Conservation (phyloP, 345 rosid species). For the Eucalyptus coolabah region DNA sequence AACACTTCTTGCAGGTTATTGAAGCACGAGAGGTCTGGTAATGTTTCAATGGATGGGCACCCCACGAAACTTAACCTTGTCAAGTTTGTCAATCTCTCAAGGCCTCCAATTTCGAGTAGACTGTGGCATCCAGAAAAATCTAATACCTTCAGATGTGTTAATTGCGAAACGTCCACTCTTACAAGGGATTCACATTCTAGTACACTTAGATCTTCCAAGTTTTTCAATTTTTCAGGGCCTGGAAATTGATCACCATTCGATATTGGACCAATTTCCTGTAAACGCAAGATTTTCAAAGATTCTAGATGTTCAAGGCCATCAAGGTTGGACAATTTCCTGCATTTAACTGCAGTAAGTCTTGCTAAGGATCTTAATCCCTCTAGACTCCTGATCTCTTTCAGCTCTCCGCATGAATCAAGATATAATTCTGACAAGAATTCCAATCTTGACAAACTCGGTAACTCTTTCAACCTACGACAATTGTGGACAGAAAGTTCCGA, state of each 20-base stretch:
- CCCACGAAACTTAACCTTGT: accelerated
- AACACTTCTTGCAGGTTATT: accelerated
- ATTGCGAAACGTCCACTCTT: too few relatives aligned
- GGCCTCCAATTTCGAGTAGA: too few relatives aligned
- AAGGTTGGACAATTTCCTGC: too few relatives aligned
- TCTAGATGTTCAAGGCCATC: too few relatives aligned
- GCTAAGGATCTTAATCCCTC: too few relatives aligned
- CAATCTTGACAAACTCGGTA: background rate
- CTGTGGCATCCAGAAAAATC: accelerated
- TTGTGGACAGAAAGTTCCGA: accelerated
- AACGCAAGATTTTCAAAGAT: too few relatives aligned
- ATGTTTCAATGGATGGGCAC: background rate
- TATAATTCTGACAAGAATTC: background rate
- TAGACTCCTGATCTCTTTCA: too few relatives aligned
- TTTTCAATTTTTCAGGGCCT: too few relatives aligned
- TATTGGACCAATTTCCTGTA: accelerated
- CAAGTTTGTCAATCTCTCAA: background rate
- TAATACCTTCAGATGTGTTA: accelerated
- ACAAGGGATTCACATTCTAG: accelerated
- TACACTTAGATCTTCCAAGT: accelerated
- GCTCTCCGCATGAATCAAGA: accelerated
- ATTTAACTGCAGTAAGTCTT: accelerated
- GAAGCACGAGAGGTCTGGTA: background rate
- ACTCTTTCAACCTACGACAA: background rate
- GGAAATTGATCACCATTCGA: accelerated